A percentile compares a stretch with the other conserved stretches of the same genome.
Conservation (phyloP, 192 early-diverging fungal genomes). For the Podila verticillata region DNA sequence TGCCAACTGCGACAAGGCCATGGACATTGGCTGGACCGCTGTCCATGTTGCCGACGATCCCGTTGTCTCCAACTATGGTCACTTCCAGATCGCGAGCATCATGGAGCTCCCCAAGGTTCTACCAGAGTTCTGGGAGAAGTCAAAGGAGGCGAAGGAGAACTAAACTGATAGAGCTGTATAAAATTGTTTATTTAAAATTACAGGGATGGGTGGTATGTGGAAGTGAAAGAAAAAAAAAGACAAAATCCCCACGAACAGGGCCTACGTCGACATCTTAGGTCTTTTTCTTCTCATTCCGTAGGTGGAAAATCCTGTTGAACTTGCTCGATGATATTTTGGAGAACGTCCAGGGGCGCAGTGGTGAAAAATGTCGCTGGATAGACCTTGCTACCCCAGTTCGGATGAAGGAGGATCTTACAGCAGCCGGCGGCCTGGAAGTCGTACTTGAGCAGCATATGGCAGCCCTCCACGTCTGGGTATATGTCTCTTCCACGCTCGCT, state of each 20-base stretch:
- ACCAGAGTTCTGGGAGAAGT: conserved; percentile 63
- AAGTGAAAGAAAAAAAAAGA: too few relatives aligned
- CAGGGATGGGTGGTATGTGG: too few relatives aligned
- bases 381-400: conserved; percentile 87
- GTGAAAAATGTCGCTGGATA: conserved; percentile 93
- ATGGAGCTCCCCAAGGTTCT: conserved; percentile 68
- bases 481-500: conserved; percentile 74
- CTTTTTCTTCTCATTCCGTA: not conserved
- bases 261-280: not conserved
- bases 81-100: conserved; percentile 68
- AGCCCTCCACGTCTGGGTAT: conserved; percentile 94
- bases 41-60: conserved; percentile 61
- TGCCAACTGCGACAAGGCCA: conserved; percentile 71
- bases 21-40: conserved; percentile 62
- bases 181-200: too few relatives aligned
- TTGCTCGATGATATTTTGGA: conserved; percentile 32
- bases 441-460: conserved; percentile 79
- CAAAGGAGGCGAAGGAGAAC: not conserved
- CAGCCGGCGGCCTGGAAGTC: conserved; percentile 79
- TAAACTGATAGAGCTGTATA: too few relatives aligned
- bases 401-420: conserved; percentile 88
- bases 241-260: not conserved
- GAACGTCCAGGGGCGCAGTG: conserved; percentile 69
- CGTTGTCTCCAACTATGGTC: conserved; percentile 53
- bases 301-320: conserved; percentile 15